Evolutionary conservation across 352 stramenopile species (phyloP).

Genomic region (Phytophthora pinifolia): DNA sequence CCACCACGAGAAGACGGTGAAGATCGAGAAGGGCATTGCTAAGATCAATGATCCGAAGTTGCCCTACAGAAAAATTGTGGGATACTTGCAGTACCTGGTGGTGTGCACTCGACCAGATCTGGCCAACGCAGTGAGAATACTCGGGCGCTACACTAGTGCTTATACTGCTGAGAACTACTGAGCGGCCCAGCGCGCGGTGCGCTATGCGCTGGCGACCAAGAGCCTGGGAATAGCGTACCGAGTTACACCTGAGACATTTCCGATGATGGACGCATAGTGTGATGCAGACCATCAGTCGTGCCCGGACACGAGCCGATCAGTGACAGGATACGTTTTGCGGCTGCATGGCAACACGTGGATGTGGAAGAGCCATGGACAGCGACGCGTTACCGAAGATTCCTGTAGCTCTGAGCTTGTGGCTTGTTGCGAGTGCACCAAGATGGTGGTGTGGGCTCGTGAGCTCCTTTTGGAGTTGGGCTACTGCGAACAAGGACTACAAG

Average conservation of each 20-base stretch:
- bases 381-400: not conserved
- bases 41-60: conserved; percentile 5
- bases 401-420: conserved; percentile 5
- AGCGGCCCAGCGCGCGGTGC: not conserved
- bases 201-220: not conserved
- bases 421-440: conserved; percentile 4
- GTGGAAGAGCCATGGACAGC: conserved; percentile 2
- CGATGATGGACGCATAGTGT: not conserved
- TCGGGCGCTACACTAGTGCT: not conserved
- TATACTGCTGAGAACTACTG: not conserved
- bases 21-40: not conserved
- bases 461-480: not conserved
- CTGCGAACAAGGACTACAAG: not conserved
- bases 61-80: conserved; percentile 1
- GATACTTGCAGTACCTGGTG: conserved; percentile 3
- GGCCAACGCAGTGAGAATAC: not conserved
- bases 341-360: conserved; percentile 9
- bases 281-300: conserved; percentile 8
- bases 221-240: not conserved
- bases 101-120: not conserved
- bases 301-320: not conserved
- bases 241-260: not conserved
- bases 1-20: conserved; percentile 1
- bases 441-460: conserved; percentile 1
- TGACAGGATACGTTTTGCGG: conserved; percentile 1